These are phyloP conservation scores for Colletotrichum sp. DNA, from an alignment of 2,329 filamentous ascomycete genomes.

Conservation along the genomic window DNA sequence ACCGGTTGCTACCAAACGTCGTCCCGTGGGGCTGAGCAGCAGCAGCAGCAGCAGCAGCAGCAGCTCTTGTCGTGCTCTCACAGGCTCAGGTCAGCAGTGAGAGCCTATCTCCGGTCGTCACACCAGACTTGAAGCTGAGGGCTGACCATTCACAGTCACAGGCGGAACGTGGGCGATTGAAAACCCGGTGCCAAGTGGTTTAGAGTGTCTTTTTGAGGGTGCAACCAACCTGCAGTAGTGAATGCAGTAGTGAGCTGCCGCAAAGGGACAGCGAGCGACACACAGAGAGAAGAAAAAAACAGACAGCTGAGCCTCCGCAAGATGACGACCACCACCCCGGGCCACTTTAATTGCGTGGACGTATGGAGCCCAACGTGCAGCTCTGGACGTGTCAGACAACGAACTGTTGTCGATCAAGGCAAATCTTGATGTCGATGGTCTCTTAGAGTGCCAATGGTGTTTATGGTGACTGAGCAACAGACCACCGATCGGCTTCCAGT, in stretches of 20 bases:
- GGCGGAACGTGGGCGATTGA: conserved; percentile 1
- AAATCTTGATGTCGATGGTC: not conserved
- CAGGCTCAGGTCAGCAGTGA: not conserved
- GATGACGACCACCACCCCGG: conserved; percentile 15
- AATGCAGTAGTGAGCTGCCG: not conserved
- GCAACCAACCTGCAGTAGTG: not conserved
- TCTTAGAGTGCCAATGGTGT: not conserved
- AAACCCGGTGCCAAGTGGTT: not conserved
- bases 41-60: not conserved
- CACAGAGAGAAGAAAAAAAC: not conserved
- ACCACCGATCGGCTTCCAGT: not conserved
- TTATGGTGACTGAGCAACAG: conserved; percentile 1
- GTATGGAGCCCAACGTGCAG: conserved; percentile 5
- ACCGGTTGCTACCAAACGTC: conserved; percentile 2
- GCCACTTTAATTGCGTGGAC: conserved; percentile 16
- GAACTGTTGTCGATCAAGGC: conserved; percentile 11
- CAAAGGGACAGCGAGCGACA: not conserved
- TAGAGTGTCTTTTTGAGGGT: not conserved
- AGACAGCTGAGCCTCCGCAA: conserved; percentile 18
- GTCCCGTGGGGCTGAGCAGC: not conserved
- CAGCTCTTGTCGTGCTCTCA: not conserved
- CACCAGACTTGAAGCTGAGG: not conserved
- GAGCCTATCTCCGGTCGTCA: not conserved
- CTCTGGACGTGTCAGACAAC: conserved; percentile 12
- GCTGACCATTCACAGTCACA: not conserved